Base-by-base conservation (phyloP, 192 early-diverging fungal species). In the Phycomyces blakesleeanus region DNA sequence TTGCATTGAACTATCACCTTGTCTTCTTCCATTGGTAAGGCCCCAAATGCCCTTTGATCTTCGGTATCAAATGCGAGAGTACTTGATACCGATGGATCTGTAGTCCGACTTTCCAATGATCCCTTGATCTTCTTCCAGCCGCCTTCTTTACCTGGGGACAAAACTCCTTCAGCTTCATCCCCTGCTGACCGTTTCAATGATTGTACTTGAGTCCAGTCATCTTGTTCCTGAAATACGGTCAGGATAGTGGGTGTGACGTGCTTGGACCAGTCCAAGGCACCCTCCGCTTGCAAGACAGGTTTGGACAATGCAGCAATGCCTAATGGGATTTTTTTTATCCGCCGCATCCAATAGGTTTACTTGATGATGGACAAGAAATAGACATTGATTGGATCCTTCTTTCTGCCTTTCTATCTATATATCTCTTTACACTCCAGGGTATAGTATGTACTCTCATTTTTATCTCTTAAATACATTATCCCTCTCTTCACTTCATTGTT, bases 1-100 rank as follows among this genome's bases (percentile, higher is more conserved):
- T 82, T 83, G 72, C 91, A 93, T 14, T 74, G 74, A 20, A 92
- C 85, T 8, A 89, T 65, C 10, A 85, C 77, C 14, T 80, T 51
- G 12, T 87, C 83, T 20, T 93, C 88, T 38, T 81, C 65, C 66
- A 87, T 71, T 41, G 88, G 84, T 61, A 77, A 68, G 24, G 61
- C 68, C 18, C 83, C 83, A 70, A 78, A 84, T 27, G 64, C 77
- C 52, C 72, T 82, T 72, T 78, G 72, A 57, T 84, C 77, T 37
- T 73, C 72, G 38, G 44, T 59, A 44, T 74, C 69, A 42, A 79
- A 22, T 34, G 29, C 29, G 42, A 47, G 44, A 18, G 44, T 47
- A 3, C 15, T 47, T 12, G 44, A 47, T 2, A 14, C 44, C 44
- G 29, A 34, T 34, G 29, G 29, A 34, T 34, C 29, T 34, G 29